Percentiles rank a stretch among this genome's conserved stretches.
phyloP scores from a whole-genome alignment of 2,329 filamentous ascomycete species.

The Chaetomium globosum region DNA sequence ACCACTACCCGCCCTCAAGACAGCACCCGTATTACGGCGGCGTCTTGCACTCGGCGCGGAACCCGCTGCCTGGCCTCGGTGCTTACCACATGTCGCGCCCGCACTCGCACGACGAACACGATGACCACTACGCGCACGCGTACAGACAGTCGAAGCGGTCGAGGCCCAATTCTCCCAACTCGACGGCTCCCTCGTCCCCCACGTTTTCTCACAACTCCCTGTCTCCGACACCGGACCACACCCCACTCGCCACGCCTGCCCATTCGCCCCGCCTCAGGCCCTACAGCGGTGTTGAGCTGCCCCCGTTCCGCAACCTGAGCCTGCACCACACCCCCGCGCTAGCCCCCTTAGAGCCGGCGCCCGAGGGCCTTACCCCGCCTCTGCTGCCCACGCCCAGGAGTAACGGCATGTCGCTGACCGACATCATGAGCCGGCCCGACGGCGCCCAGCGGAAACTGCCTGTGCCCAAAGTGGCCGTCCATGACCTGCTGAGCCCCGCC shows the following conservation, averaged over 20 bases:
- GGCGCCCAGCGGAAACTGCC: conserved; percentile 88
- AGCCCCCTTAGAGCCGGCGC: conserved; percentile 61
- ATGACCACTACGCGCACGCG: conserved; percentile 72
- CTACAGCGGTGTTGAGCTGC: conserved; percentile 75
- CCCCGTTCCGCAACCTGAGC: conserved; percentile 72
- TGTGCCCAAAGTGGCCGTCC: conserved; percentile 84
- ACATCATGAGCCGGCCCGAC: conserved; percentile 89
- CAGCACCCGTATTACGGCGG: conserved; percentile 60
- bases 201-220: conserved; percentile 95
- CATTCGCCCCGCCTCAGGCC: conserved; percentile 91
- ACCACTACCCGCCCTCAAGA: conserved; percentile 51
- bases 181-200: conserved; percentile 91
- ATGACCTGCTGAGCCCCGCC: conserved; percentile 74
- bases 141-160: conserved; percentile 82
- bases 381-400: conserved; percentile 57
- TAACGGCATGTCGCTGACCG: conserved; percentile 78
- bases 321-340: conserved; percentile 59
- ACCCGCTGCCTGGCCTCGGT: conserved; percentile 73
- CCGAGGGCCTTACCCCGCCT: conserved; percentile 49
- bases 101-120: conserved; percentile 77
- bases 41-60: conserved; percentile 54
- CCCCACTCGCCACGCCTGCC: conserved; percentile 94
- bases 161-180: conserved; percentile 89
- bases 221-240: conserved; percentile 94
- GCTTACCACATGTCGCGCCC: conserved; percentile 94